These are phyloP conservation scores for Cercospora zeina DNA, from an alignment of 2,329 filamentous ascomycete species.

Conservation along the genomic window DNA sequence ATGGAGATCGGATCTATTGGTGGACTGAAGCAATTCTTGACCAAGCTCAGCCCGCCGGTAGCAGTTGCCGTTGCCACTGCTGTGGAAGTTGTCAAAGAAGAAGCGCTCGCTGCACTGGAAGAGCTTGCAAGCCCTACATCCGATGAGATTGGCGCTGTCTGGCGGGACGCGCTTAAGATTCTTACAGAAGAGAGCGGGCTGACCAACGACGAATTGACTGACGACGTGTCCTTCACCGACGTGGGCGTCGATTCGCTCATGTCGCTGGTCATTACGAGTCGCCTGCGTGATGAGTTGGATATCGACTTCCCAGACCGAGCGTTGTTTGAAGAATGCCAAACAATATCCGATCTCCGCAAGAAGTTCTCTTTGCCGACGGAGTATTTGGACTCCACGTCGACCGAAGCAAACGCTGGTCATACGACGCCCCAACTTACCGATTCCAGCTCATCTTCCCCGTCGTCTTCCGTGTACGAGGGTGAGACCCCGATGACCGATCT, in stretches of 20 bases:
- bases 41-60: slow-evolving; percentile 9
- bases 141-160: slow-evolving; percentile 1
- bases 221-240: slow-evolving; percentile 34
- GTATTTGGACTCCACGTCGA: not conserved
- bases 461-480: not conserved
- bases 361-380: not conserved
- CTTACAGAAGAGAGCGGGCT: slow-evolving; percentile 39
- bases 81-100: slow-evolving; percentile 5
- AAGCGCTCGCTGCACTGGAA: slow-evolving; percentile 1
- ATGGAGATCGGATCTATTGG: slow-evolving; percentile 20
- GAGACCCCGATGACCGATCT: slow-evolving; percentile 14
- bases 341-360: slow-evolving; percentile 12
- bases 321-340: slow-evolving; percentile 18
- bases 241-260: slow-evolving; percentile 39
- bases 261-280: slow-evolving; percentile 31
- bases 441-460: not conserved
- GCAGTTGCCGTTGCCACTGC: slow-evolving; percentile 9
- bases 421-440: slow-evolving; percentile 5
- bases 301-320: slow-evolving; percentile 23
- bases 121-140: not conserved
- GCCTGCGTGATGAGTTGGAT: slow-evolving; percentile 36
- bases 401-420: not conserved
- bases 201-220: slow-evolving; percentile 33
- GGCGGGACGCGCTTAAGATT: slow-evolving; percentile 26
- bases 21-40: slow-evolving; percentile 18